Base-by-base conservation (phyloP, 2,329 filamentous ascomycete genomes). In the Ploettnerulaceae sp. region DNA sequence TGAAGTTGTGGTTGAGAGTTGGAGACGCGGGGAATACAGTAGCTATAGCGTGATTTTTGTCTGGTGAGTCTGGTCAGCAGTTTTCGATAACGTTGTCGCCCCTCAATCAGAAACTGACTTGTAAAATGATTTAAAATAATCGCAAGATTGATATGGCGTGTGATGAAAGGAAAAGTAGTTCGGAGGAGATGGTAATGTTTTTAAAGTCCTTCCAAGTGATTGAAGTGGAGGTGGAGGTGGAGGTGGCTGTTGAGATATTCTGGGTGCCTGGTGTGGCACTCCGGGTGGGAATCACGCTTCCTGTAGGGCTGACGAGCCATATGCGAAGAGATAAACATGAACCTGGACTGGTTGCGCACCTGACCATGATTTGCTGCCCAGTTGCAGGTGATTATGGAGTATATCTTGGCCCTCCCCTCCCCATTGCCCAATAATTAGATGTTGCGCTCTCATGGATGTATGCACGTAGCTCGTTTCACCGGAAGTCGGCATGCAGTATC, bases 341-440 rank as follows among this genome's bases (percentile, higher is more conserved):
- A 38, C 7, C 7, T 14, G 24, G 40, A n/a, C 25, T 17, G 42
- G 39, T 24, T 37, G 26, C 35, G 20, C 35, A 44, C 21, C 29
- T 49, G 47, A 39, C 34, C 21, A n/a, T 43, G 39, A 47, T 45
- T 51, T 41, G 44, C 44, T 36, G 18, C 18, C n/a, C n/a, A n/a
- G n/a, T n/a, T n/a, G n/a, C n/a, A n/a, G n/a, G n/a, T n/a, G n/a
- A 33, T 39, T 31, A 25, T 31, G 26, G 21, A 32, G 32, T 15
- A 22, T 31, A n/a, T 20, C 15, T 24, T 32, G 18, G 24, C 21
- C 40, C 34, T n/a, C n/a, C n/a, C n/a, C n/a, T n/a, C n/a, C n/a
- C n/a, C 29, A 35, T 51, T 47, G 45, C 14, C 48, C 48, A 51
- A 51, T 51, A 22, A 25, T n/a, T 14, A 15, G 2, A 33, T 15